phyloP scores from a whole-genome alignment of 176 grass and related monocot genomes.

The Oryza glumipatula region DNA sequence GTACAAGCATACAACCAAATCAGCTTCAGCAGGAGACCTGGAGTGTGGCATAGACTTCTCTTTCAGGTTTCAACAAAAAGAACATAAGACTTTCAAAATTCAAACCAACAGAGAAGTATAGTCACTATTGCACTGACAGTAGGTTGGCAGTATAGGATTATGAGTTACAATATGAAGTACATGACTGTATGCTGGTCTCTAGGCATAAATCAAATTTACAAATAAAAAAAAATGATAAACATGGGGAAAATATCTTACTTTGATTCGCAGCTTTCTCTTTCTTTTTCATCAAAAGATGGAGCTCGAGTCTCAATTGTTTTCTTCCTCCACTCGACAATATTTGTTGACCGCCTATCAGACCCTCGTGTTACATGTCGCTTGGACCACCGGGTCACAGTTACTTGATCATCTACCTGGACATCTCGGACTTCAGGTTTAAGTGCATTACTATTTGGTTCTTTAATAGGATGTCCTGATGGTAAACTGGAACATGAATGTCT shows the following conservation, averaged over 20 bases:
- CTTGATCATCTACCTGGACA: constrained; percentile 93
- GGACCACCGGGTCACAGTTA: constrained; percentile 93
- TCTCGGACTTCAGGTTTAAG: constrained; percentile 86
- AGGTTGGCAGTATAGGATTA: not conserved
- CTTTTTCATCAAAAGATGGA: constrained; percentile 83
- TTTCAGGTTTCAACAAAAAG: not conserved
- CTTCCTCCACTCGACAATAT: constrained; percentile 85
- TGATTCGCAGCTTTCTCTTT: constrained; percentile 67
- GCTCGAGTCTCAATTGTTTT: constrained; percentile 54
- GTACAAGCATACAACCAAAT: not conserved
- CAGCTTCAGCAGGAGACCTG: not conserved
- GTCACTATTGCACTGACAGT: not conserved
- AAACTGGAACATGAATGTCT: constrained; percentile 67
- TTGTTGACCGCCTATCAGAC: constrained; percentile 76
- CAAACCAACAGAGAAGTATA: not conserved
- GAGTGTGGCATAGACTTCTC: constrained; percentile 2
- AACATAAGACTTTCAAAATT: constrained; percentile 4
- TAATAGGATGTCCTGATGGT: constrained; percentile 56
- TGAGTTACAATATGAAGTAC: not conserved
- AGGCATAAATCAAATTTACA: not conserved
- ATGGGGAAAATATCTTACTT: constrained; percentile 57
- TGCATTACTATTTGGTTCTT: constrained; percentile 58
- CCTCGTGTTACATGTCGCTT: constrained; percentile 77
- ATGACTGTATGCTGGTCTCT: not conserved
- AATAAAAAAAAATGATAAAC: constrained; percentile 12